A percentile compares a stretch with the other conserved stretches of the same genome.
phyloP scores from a whole-genome alignment of 2,329 filamentous ascomycete genomes.

The Alternaria ventricosa region DNA sequence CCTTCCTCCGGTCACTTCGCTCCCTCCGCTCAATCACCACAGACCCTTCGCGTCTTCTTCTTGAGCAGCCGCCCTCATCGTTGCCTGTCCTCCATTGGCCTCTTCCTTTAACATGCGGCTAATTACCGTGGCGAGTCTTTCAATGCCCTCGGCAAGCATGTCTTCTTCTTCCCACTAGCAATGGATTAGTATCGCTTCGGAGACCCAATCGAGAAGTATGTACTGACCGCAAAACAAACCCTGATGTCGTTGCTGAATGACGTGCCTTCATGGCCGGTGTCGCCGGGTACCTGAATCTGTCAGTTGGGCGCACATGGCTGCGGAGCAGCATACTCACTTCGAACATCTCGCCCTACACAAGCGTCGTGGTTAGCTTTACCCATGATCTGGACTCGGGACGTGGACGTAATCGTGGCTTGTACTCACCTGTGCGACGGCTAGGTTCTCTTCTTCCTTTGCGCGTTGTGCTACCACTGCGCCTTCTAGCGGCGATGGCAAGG shows the following conservation, averaged over 20 bases:
- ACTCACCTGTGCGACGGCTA: constrained; percentile 66
- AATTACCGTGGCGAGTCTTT: constrained; percentile 64
- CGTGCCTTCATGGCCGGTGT: constrained; percentile 52
- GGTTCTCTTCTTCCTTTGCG: constrained; percentile 67
- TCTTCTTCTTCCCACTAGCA: constrained; percentile 66
- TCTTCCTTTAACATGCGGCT: constrained; percentile 45
- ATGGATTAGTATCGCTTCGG: constrained; percentile 7
- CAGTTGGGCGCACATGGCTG: constrained; percentile 46
- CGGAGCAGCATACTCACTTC: constrained; percentile 52
- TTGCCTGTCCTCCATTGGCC: constrained; percentile 20
- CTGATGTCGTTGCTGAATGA: constrained; percentile 62
- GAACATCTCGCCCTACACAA: constrained; percentile 70
- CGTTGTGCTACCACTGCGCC: constrained; percentile 63
- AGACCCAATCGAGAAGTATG: not conserved
- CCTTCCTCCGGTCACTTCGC: not conserved
- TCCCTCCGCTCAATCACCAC: constrained; percentile 30
- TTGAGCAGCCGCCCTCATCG: constrained; percentile 17
- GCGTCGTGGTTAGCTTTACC: constrained; percentile 22
- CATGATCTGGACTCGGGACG: constrained; percentile 5
- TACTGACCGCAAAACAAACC: constrained; percentile 41
- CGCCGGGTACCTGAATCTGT: constrained; percentile 50
- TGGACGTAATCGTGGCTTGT: constrained; percentile 2
- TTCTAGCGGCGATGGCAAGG: constrained; percentile 62
- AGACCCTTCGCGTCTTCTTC: constrained; percentile 37
- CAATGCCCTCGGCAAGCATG: constrained; percentile 70